These are phyloP conservation scores for Prunella vulgaris DNA, from an alignment of 257 asterid genomes.

Conservation along the genomic window DNA sequence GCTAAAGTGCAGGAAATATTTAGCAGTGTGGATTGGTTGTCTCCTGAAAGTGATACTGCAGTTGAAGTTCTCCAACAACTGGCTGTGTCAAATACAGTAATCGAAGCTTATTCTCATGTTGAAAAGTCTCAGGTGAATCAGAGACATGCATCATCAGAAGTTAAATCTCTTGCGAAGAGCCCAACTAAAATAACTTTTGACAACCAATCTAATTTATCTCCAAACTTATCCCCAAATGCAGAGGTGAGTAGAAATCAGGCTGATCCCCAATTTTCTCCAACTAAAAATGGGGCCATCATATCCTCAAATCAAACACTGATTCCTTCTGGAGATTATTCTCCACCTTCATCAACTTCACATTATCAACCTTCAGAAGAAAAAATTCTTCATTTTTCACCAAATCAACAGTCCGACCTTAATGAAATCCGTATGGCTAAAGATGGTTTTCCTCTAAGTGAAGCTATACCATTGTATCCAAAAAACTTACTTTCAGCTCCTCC, in stretches of 20 bases:
- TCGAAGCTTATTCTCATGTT: constrained; percentile 35
- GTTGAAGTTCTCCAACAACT: constrained; percentile 55
- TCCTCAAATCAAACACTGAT: constrained; percentile 22
- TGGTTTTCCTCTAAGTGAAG: constrained; percentile 24
- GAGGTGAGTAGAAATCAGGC: constrained; percentile 27
- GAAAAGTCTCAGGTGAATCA: constrained; percentile 38
- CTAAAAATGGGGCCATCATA: constrained; percentile 25
- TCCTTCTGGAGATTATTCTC: constrained; percentile 29
- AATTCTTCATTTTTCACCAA: constrained; percentile 13
- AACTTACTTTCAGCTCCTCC: constrained; percentile 33
- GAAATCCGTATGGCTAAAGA: constrained; percentile 18
- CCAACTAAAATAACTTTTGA: constrained; percentile 25
- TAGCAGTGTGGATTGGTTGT: constrained; percentile 83
- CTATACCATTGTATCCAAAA: constrained; percentile 25
- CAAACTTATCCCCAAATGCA: constrained; percentile 29
- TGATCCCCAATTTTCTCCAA: constrained; percentile 24
- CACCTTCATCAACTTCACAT: constrained; percentile 28
- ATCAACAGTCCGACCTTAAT: constrained; percentile 19
- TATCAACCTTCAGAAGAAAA: constrained; percentile 24
- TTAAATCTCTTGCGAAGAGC: constrained; percentile 29
- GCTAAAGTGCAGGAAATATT: constrained; percentile 85
- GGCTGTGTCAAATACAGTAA: constrained; percentile 37
- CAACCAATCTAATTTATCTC: constrained; percentile 28
- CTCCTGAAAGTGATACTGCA: constrained; percentile 59
- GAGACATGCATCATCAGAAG: constrained; percentile 33